Base-by-base conservation (phyloP, 75 land plant species). In the Cupressus sempervirens region DNA sequence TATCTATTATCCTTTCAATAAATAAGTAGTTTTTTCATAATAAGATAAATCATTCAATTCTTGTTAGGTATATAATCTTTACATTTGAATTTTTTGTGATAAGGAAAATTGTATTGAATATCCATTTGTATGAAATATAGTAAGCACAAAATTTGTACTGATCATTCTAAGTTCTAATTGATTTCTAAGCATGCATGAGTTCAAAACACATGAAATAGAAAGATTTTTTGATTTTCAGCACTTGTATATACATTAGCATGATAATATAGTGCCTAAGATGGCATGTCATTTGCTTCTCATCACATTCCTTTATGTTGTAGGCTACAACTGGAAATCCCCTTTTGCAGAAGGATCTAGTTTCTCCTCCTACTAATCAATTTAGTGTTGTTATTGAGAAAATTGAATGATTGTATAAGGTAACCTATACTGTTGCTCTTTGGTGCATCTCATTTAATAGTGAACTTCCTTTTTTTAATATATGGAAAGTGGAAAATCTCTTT, bases 381-480 rank as follows among this genome's bases (percentile, higher is more conserved):
- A 96, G 92, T 86, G 91, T 92, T 74, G 96, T 96, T 70, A 93
- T 96, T 89, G 98, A 94, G 90, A 96, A 91, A 88, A 96, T 96
- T 86, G 98, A 96, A 76, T 92, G 95, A 16, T 84, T 96, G 16
- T 96, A 96, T 84, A 91, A 88, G 98, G 98, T 95, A 84, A 50
- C 15, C 30, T 86, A 23, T 67, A 30, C 20, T 36, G 16, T 83
- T 83, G 3, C 34, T 83, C 43, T 79, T 45, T 26, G 46, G 30
- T 79, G 30, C 16, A 20, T 79, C 15, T 79, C 30, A n/a, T 79
- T 41, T 79, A 45, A 5, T n/a, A 45, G 45, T 77, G 43, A 26
- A 43, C 80, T 43, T 26, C 23, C 43, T 26, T n/a, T n/a, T 38
- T 77, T 77, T 12, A 41, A 8, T 41, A n/a, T 10, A 79, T 26